Percentiles rank a stretch among this genome's conserved stretches.
Evolutionary conservation across 2,329 filamentous ascomycete genomes (phyloP).

Genomic region (Nannizziopsis arthrosporioides): DNA sequence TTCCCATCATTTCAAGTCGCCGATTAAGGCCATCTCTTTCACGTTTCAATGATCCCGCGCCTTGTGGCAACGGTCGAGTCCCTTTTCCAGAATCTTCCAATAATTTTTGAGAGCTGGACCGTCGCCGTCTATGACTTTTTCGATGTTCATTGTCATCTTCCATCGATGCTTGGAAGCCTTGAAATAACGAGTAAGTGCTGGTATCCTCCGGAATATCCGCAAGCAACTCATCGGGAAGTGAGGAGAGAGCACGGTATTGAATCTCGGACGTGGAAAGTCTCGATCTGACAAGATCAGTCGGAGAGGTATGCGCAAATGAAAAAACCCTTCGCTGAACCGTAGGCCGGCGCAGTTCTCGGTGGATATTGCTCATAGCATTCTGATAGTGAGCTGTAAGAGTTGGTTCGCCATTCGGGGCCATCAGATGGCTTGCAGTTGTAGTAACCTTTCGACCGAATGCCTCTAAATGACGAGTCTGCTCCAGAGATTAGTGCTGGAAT

Average conservation of each 20-base stretch:
- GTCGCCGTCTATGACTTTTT: constrained; percentile 56
- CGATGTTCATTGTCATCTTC: constrained; percentile 53
- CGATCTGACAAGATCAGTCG: constrained; percentile 86
- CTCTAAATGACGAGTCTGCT: constrained; percentile 73
- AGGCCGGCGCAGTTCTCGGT: constrained; percentile 76
- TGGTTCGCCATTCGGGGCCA: constrained; percentile 52
- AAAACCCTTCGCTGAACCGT: constrained; percentile 81
- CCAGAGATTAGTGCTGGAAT: neutral
- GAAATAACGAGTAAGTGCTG: constrained; percentile 83
- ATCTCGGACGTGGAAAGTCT: constrained; percentile 86
- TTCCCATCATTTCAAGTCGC: constrained; percentile 76
- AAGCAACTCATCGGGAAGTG: constrained; percentile 80
- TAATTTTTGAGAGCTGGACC: constrained; percentile 64
- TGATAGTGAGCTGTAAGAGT: constrained; percentile 54
- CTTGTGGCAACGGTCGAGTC: constrained; percentile 46
- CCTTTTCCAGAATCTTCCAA: constrained; percentile 50
- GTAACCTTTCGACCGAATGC: constrained; percentile 91
- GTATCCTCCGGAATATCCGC: constrained; percentile 76
- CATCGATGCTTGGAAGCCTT: constrained; percentile 86
- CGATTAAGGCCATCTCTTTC: constrained; percentile 72
- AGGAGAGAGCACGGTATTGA: constrained; percentile 80
- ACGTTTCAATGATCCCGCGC: constrained; percentile 62
- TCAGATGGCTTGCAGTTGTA: constrained; percentile 81
- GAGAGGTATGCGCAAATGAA: constrained; percentile 77
- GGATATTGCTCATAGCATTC: constrained; percentile 74